These are phyloP conservation scores for Aspergillus brunneoviolaceus DNA, from an alignment of 2,329 filamentous ascomycete species.

Conservation along the genomic window DNA sequence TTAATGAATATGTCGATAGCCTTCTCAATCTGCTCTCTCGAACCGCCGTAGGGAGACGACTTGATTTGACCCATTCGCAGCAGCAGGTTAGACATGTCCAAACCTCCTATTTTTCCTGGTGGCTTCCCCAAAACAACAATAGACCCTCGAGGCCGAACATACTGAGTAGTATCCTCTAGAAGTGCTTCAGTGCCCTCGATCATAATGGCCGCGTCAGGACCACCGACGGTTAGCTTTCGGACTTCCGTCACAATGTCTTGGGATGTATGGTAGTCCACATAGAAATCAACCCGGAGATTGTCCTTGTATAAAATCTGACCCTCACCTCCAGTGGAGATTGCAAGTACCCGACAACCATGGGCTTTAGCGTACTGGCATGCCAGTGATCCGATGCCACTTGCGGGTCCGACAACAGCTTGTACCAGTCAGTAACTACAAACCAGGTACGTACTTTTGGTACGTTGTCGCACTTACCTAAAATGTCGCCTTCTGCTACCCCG, in stretches of 20 bases:
- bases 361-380: slow-evolving; percentile 9
- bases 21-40: slow-evolving; percentile 6
- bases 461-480: neutral
- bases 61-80: slow-evolving; percentile 1
- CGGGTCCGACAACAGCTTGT: slow-evolving; percentile 2
- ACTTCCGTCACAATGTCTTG: neutral
- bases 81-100: neutral
- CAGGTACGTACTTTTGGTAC: too few relatives aligned
- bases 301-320: neutral
- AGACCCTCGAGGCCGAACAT: slow-evolving; percentile 1
- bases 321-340: neutral
- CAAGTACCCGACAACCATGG: slow-evolving; percentile 2
- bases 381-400: neutral
- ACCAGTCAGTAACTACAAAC: too few relatives aligned
- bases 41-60: neutral
- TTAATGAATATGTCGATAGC: neutral
- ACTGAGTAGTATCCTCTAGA: slow-evolving; percentile 1
- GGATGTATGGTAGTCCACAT: neutral
- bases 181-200: neutral
- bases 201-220: neutral
- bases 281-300: slow-evolving; percentile 1
- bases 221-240: neutral
- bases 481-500: neutral
- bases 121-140: neutral
- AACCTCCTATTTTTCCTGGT: neutral